Percentiles rank a stretch among this genome's conserved stretches.
Conservation (phyloP, 352 stramenopile genomes). For the Pythium apleroticum region DNA sequence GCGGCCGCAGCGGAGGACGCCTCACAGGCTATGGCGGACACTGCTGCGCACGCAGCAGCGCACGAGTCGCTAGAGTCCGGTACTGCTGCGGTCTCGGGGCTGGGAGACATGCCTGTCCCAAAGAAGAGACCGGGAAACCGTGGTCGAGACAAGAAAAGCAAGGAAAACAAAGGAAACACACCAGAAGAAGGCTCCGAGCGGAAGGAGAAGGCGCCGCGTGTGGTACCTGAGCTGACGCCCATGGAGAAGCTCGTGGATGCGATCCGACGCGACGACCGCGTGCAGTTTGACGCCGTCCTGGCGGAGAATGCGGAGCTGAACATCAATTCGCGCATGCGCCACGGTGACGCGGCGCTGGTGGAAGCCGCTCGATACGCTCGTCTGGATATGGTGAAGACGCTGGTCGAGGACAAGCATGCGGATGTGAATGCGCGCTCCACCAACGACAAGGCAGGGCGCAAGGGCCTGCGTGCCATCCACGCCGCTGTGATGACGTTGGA, state of each 20-base stretch:
- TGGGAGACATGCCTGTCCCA: not conserved
- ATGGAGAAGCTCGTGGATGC: conserved; percentile 32
- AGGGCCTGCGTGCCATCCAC: conserved; percentile 44
- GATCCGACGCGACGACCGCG: conserved; percentile 30
- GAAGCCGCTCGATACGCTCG: conserved; percentile 61
- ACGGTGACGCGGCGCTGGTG: conserved; percentile 47
- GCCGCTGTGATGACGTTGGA: conserved; percentile 62
- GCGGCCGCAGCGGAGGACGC: not conserved
- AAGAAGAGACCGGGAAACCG: not conserved
- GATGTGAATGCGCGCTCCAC: conserved; percentile 38
- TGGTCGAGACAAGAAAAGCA: not conserved
- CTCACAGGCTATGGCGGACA: not conserved
- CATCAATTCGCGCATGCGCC: conserved; percentile 37
- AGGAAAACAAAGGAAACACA: not conserved
- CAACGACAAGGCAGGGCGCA: conserved; percentile 40
- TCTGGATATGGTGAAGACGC: conserved; percentile 33
- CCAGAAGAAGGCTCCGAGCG: not conserved
- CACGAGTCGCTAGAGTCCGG: not conserved
- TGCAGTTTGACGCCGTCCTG: conserved; percentile 31
- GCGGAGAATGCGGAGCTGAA: conserved; percentile 27
- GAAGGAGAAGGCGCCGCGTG: not conserved
- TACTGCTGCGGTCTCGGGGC: not conserved
- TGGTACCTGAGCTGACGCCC: conserved; percentile 13
- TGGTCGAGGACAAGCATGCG: conserved; percentile 33
- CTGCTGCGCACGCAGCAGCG: not conserved